These are phyloP conservation scores for Fusarium protoensiforme DNA, from an alignment of 2,329 filamentous ascomycete genomes.

Conservation along the genomic window DNA sequence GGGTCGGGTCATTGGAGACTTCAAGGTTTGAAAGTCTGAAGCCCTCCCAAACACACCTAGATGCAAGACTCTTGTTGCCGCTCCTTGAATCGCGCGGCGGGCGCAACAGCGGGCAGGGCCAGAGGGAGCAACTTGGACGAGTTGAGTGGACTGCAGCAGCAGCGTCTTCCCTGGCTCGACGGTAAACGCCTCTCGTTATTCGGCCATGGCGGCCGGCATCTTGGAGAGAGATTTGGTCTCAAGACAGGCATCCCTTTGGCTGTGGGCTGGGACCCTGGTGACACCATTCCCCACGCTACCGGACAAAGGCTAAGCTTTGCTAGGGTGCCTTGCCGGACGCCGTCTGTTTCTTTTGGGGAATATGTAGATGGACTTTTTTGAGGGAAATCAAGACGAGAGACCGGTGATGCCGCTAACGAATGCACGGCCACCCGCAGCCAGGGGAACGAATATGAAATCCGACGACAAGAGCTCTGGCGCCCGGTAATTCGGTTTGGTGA, in stretches of 20 bases:
- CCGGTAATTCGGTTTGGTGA: conserved; percentile 4
- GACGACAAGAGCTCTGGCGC: background rate
- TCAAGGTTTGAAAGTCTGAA: conserved; percentile 31
- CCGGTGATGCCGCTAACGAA: conserved; percentile 28
- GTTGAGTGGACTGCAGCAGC: background rate
- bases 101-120: background rate
- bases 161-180: conserved; percentile 2
- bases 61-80: background rate
- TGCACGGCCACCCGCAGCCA: conserved; percentile 30
- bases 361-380: conserved; percentile 14
- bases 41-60: conserved; percentile 22
- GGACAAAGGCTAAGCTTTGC: conserved; percentile 37
- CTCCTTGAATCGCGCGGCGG: conserved; percentile 8
- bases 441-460: conserved; percentile 26
- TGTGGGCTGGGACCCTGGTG: conserved; percentile 14
- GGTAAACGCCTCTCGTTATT: conserved; percentile 20
- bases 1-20: conserved; percentile 7
- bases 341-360: conserved; percentile 31
- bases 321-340: conserved; percentile 30
- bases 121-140: background rate
- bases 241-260: conserved; percentile 21
- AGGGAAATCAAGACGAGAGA: conserved; percentile 31
- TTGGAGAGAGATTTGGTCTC: conserved; percentile 19
- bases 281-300: conserved; percentile 36
- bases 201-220: conserved; percentile 20